A percentile compares a stretch with the other conserved stretches of the same genome.
These are phyloP conservation scores for Hyaloscypha finlandica DNA, from an alignment of 495 filamentous ascomycete species.

Conservation along the genomic window DNA sequence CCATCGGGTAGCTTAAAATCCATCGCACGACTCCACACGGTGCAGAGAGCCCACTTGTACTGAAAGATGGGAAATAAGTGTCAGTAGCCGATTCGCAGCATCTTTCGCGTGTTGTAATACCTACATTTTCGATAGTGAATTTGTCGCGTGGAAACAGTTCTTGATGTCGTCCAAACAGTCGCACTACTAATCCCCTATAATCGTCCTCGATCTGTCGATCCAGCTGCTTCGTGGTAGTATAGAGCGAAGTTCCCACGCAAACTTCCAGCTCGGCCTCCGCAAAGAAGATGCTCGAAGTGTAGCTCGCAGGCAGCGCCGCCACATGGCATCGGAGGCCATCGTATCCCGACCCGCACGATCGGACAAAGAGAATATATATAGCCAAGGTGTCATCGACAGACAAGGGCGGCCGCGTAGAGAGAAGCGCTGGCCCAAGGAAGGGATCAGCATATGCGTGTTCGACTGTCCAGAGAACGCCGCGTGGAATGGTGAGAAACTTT, in stretches of 20 bases:
- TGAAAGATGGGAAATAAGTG: constrained; percentile 6
- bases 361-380: constrained; percentile 1
- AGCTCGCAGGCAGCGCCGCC: constrained; percentile 4
- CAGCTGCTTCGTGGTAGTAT: constrained; percentile 9
- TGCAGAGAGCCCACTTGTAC: constrained; percentile 8
- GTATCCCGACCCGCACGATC: constrained; percentile 5
- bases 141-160: constrained; percentile 8
- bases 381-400: constrained; percentile 7
- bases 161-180: constrained; percentile 6
- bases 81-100: constrained; percentile 7
- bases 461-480: constrained; percentile 6
- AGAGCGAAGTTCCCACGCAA: constrained; percentile 8
- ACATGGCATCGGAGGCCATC: constrained; percentile 1
- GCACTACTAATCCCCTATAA: constrained; percentile 1
- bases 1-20: constrained; percentile 6
- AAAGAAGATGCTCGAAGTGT: constrained; percentile 5
- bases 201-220: constrained; percentile 7
- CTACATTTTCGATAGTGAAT: constrained; percentile 9
- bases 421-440: constrained; percentile 6
- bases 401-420: constrained; percentile 6
- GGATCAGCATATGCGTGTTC: constrained; percentile 9
- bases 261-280: constrained; percentile 6
- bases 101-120: constrained; percentile 6
- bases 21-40: constrained; percentile 9
- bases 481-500: constrained; percentile 10